Percentiles rank a stretch among this genome's conserved stretches.
phyloP scores from a whole-genome alignment of 2,329 filamentous ascomycete genomes.

The Daldinia eschscholtzii region DNA sequence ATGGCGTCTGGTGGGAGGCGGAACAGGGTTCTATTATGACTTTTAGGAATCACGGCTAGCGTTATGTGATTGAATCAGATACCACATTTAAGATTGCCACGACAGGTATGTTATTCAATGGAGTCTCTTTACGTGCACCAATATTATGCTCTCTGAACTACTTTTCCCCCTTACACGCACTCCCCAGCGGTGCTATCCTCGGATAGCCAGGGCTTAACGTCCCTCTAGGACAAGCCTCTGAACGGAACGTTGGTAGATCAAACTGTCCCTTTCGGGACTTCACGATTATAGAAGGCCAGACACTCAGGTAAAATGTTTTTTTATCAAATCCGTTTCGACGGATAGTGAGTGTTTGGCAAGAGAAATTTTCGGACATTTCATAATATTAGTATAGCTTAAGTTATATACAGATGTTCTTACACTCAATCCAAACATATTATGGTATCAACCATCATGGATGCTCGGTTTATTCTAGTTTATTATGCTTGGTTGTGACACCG shows the following conservation, averaged over 20 bases:
- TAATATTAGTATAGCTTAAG: not conserved
- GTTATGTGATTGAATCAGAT: slow-evolving; percentile 48
- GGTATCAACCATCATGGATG: not conserved
- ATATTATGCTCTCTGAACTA: slow-evolving; percentile 20
- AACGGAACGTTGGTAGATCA: slow-evolving; percentile 87
- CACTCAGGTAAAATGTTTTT: slow-evolving; percentile 44
- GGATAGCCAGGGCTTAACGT: slow-evolving; percentile 78
- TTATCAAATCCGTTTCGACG: slow-evolving; percentile 45
- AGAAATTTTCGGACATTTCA: slow-evolving; percentile 55
- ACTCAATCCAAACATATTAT: not conserved
- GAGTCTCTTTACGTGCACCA: slow-evolving; percentile 16
- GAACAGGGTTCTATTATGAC: slow-evolving; percentile 32
- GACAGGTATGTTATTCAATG: slow-evolving; percentile 47
- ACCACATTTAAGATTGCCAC: slow-evolving; percentile 43
- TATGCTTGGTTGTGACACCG: not conserved
- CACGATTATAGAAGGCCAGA: slow-evolving; percentile 55
- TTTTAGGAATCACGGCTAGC: slow-evolving; percentile 42
- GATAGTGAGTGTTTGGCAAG: slow-evolving; percentile 55
- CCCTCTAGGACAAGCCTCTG: slow-evolving; percentile 76
- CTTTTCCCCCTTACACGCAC: slow-evolving; percentile 34
- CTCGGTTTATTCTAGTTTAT: not conserved
- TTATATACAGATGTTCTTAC: not conserved
- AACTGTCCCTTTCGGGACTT: slow-evolving; percentile 49
- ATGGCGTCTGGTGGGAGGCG: slow-evolving; percentile 48
- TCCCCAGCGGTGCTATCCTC: slow-evolving; percentile 80